These are phyloP conservation scores for Cyclotella baltica DNA, from an alignment of 108 stramenopile species.

Conservation along the genomic window DNA sequence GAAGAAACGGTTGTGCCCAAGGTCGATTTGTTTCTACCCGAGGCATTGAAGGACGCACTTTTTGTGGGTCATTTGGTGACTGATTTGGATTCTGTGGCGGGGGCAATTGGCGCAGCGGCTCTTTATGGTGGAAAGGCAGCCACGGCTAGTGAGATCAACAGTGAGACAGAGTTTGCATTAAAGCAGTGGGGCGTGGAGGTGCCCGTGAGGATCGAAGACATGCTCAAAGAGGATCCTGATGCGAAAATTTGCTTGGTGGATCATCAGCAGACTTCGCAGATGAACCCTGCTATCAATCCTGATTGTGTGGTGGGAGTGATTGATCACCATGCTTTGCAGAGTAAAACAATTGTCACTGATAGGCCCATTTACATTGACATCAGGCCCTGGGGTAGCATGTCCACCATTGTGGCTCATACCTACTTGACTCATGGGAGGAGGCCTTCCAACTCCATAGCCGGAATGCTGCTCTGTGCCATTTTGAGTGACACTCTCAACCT, in stretches of 20 bases:
- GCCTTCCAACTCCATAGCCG: constrained; percentile 53
- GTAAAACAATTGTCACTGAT: constrained; percentile 76
- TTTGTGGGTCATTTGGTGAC: constrained; percentile 82
- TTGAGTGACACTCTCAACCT: constrained; percentile 80
- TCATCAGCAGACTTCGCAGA: constrained; percentile 78
- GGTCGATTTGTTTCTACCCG: constrained; percentile 58
- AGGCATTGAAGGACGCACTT: constrained; percentile 55
- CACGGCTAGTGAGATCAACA: constrained; percentile 63
- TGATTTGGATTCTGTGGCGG: constrained; percentile 76
- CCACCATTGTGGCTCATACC: constrained; percentile 76
- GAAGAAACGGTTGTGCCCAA: constrained; percentile 37
- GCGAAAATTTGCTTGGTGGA: constrained; percentile 74
- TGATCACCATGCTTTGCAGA: constrained; percentile 86
- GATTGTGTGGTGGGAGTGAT: constrained; percentile 77
- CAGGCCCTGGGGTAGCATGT: constrained; percentile 82
- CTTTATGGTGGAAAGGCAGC: constrained; percentile 72
- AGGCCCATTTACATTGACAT: constrained; percentile 84
- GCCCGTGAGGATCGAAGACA: constrained; percentile 58
- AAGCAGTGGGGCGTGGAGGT: constrained; percentile 47
- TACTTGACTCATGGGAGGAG: constrained; percentile 59
- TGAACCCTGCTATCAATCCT: constrained; percentile 67
- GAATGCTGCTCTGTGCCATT: constrained; percentile 75
- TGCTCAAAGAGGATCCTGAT: constrained; percentile 52
- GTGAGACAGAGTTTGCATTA: constrained; percentile 68
- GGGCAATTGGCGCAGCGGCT: constrained; percentile 75